Evolutionary conservation across 306 rosid species (phyloP).

Genomic region (Hylodesmum podocarpum): DNA sequence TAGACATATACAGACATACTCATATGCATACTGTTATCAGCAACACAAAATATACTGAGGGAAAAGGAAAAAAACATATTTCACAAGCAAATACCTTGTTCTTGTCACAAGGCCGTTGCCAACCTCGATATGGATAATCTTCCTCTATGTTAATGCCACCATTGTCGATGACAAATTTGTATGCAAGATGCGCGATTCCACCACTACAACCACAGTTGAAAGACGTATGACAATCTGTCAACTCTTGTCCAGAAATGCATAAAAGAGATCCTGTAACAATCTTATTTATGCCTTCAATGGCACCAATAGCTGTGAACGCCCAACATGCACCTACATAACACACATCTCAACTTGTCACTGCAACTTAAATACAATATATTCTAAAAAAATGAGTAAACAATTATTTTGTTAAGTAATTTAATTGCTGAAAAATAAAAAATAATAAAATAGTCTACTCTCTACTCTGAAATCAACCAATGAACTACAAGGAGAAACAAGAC

Average conservation of each 20-base stretch:
- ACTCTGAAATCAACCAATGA: neutral
- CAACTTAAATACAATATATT: neutral
- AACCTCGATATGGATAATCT: constrained; percentile 68
- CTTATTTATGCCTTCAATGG: constrained; percentile 85
- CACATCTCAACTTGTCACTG: neutral
- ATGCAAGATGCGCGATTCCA: constrained; percentile 86
- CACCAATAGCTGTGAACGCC: constrained; percentile 92
- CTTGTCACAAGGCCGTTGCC: constrained; percentile 48
- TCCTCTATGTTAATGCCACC: constrained; percentile 80
- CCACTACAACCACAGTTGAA: constrained; percentile 77
- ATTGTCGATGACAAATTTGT: constrained; percentile 68
- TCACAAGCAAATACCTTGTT: constrained; percentile 49
- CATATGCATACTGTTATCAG: neutral
- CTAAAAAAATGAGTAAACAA: too few relatives aligned
- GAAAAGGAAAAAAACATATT: neutral
- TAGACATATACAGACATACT: too few relatives aligned
- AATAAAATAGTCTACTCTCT: too few relatives aligned
- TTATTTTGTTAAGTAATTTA: too few relatives aligned
- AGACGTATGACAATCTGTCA: constrained; percentile 72
- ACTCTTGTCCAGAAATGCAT: constrained; percentile 91
- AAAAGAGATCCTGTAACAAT: constrained; percentile 80
- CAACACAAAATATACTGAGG: neutral
- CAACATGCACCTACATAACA: constrained; percentile 79
- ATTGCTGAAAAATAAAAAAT: too few relatives aligned
- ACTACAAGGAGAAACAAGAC: neutral